These are phyloP conservation scores for Ganoderma multipileum DNA, from an alignment of 1,284 basidiomycete species.

Conservation along the genomic window DNA sequence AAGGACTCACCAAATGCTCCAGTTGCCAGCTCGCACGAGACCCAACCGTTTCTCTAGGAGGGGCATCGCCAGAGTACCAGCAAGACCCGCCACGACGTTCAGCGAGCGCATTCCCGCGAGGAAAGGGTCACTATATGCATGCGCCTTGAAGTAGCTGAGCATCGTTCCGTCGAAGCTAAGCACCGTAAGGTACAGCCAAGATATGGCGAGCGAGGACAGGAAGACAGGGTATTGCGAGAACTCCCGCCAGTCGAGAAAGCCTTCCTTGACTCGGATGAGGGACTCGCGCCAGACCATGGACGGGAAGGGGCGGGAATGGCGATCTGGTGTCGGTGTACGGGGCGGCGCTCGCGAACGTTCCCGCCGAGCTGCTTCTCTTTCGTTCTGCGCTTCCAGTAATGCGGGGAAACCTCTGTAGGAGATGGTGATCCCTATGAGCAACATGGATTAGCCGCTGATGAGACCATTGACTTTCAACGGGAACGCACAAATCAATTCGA, in stretches of 20 bases:
- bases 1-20: conserved; percentile 49
- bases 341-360: neutral
- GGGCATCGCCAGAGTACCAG: conserved; percentile 54
- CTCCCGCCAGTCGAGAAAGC: conserved; percentile 48
- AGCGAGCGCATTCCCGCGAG: conserved; percentile 61
- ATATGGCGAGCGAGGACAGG: conserved; percentile 53
- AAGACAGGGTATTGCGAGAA: conserved; percentile 54
- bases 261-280: conserved; percentile 13
- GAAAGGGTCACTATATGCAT: conserved; percentile 55
- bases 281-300: neutral
- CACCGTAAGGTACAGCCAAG: conserved; percentile 54
- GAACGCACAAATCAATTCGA: conserved; percentile 40
- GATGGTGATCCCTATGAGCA: conserved; percentile 37
- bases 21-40: conserved; percentile 54
- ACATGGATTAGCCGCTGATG: neutral
- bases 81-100: conserved; percentile 51
- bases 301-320: neutral
- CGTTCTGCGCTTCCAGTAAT: conserved; percentile 36
- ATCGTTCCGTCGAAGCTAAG: conserved; percentile 57
- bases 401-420: conserved; percentile 45
- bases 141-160: conserved; percentile 54
- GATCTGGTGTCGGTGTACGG: neutral
- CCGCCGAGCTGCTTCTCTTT: conserved; percentile 15
- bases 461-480: neutral
- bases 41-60: conserved; percentile 50